Evolutionary conservation across 257 asterid genomes (phyloP).

Genomic region (Knoxia roxburghii): DNA sequence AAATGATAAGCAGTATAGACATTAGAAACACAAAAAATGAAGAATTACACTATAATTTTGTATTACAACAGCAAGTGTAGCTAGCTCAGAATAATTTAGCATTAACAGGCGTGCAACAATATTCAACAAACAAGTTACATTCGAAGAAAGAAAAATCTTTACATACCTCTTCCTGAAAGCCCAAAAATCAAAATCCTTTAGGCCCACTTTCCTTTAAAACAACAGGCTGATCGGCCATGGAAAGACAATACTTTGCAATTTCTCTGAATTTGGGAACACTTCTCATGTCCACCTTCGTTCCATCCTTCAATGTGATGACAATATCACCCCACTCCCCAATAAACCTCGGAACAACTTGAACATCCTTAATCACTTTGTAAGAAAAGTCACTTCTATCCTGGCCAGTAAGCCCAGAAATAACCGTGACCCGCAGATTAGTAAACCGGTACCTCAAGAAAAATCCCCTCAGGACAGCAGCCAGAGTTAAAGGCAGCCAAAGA

Average conservation of each 20-base stretch:
- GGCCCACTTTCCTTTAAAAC: constrained; percentile 42
- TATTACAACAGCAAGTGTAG: constrained; percentile 2
- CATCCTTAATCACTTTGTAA: constrained; percentile 72
- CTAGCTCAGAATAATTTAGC: constrained; percentile 1
- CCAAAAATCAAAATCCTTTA: constrained; percentile 53
- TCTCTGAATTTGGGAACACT: constrained; percentile 96
- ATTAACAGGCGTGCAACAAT: background rate
- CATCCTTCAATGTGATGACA: constrained; percentile 78
- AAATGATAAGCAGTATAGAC: background rate
- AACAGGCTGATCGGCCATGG: constrained; percentile 60
- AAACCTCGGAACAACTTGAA: constrained; percentile 90
- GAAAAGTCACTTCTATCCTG: constrained; percentile 86
- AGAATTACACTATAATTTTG: constrained; percentile 5
- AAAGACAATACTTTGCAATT: constrained; percentile 76
- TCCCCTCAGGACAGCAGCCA: constrained; percentile 80
- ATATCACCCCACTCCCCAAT: constrained; percentile 97
- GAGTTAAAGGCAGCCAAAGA: constrained; percentile 77
- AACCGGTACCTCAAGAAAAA: constrained; percentile 81
- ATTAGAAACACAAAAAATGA: background rate
- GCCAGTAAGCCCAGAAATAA: constrained; percentile 84
- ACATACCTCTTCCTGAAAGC: constrained; percentile 4
- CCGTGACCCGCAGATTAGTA: constrained; percentile 76
- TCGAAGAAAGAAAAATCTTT: background rate
- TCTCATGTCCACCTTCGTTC: constrained; percentile 81
- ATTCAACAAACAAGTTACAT: background rate